Conservation (phyloP, 257 asterid species). For the Lithospermum erythrorhizon region DNA sequence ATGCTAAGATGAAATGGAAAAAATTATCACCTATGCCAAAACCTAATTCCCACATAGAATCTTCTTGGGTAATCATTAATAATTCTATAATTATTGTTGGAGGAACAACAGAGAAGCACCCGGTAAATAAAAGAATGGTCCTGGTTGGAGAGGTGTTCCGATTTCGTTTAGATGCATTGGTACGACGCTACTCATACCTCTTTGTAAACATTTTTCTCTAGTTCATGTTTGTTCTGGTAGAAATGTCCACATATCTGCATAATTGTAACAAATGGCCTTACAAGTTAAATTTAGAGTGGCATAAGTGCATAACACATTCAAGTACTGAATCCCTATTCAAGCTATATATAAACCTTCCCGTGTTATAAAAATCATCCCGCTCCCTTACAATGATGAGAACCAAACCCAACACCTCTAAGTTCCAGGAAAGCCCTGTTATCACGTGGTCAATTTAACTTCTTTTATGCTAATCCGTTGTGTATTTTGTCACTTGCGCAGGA, state of each 20-base stretch:
- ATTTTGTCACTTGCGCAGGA: conserved; percentile 23
- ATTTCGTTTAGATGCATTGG: conserved; percentile 45
- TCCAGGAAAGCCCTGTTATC: neutral
- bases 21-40: conserved; percentile 51
- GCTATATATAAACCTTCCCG: neutral
- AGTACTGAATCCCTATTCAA: neutral
- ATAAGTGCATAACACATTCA: neutral
- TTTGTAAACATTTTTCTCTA: neutral
- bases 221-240: neutral
- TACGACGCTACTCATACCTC: conserved; percentile 16
- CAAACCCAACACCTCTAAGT: neutral
- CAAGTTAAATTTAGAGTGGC: no score
- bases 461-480: conserved; percentile 1
- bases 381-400: neutral
- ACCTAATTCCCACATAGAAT: conserved; percentile 62
- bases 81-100: conserved; percentile 49
- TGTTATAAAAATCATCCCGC: neutral
- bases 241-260: neutral
- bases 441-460: neutral
- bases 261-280: no score
- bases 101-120: conserved; percentile 75
- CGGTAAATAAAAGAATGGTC: conserved; percentile 60
- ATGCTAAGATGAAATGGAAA: conserved; percentile 48
- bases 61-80: conserved; percentile 49
- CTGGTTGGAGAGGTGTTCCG: conserved; percentile 64